Evolutionary conservation across 2,329 filamentous ascomycete genomes (phyloP), one percentile per base, ranked within the genome.

Genomic region (Alternaria hordeiaustralica): DNA sequence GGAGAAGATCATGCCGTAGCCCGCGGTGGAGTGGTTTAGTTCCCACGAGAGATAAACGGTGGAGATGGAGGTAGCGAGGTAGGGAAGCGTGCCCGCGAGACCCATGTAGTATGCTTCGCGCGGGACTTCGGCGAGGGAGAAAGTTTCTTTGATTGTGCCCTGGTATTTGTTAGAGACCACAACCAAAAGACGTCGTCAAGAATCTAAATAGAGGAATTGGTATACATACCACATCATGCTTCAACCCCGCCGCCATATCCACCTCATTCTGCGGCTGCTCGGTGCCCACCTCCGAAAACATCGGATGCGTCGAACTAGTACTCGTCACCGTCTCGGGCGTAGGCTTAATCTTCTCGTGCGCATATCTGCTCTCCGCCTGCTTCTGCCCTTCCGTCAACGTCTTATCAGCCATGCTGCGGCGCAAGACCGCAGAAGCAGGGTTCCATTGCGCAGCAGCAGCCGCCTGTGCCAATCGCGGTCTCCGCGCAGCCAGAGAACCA

Each of bases 11-110:
- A 91, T 83, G 26, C 87, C 86, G 13, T 85, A 84, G 30, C 92
- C 92, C 8, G 83, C 82, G 1, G 87, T 85, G 1, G 87, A 83
- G 65, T 90, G 89, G 78, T 93, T 94, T 68, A 97, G 88, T 74
- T 96, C 89, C 86, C 90, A 97, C 3, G 92, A 89, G 43, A 96
- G 89, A 77, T 89, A 94, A 58, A 96, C 86, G 1, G 94, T 97
- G 33, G 92, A 88, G 4, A 94, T 76, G 0, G 94, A 97, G 5
- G 94, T 97, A 45, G 86, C 92, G 10, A 96, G 84, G 81, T 97
- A 97, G 5, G 84, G 84, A 15, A 86, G 68, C 3, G 84, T 83
- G 67, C 84, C 84, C n/a, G 84, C 84, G 64, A 85, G 76, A 51
- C 84, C 84, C 63, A 86, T 80, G 66, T 80, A 80, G 71, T 82